Evolutionary conservation across 495 filamentous ascomycete species (phyloP).

Genomic region (Penicillium cinerascens): DNA sequence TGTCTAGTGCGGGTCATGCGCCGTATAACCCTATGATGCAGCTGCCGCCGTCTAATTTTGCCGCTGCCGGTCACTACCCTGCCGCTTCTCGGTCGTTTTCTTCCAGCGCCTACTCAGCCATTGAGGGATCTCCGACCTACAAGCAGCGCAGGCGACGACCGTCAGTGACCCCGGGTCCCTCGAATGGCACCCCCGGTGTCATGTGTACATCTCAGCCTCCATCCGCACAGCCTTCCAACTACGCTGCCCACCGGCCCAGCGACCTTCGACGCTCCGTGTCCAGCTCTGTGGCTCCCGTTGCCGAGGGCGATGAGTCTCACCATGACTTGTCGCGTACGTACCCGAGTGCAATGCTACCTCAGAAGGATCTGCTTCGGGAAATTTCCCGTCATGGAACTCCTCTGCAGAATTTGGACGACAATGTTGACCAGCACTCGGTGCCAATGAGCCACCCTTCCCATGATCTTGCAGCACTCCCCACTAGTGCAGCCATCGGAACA

Average conservation of each 20-base stretch:
- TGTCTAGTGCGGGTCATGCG: conserved; percentile 41
- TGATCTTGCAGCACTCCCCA: conserved; percentile 63
- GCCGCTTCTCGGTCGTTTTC: conserved; percentile 64
- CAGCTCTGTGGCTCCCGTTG: conserved; percentile 76
- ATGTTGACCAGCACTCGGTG: conserved; percentile 67
- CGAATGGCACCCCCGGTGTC: conserved; percentile 59
- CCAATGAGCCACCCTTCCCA: conserved; percentile 58
- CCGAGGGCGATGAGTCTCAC: conserved; percentile 68
- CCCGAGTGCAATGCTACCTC: conserved; percentile 63
- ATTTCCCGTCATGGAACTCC: conserved; percentile 89
- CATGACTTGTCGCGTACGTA: conserved; percentile 64
- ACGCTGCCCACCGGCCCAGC: conserved; percentile 69
- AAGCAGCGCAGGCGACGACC: conserved; percentile 94
- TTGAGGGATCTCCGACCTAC: conserved; percentile 97
- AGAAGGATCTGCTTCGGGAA: conserved; percentile 73
- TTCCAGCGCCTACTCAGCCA: conserved; percentile 87
- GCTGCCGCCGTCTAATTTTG: conserved; percentile 80
- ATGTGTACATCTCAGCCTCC: conserved; percentile 28
- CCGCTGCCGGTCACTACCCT: conserved; percentile 65
- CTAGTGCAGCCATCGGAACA: conserved; percentile 57
- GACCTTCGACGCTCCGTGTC: conserved; percentile 91
- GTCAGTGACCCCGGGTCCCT: conserved; percentile 75
- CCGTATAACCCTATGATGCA: conserved; percentile 82
- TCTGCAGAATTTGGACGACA: conserved; percentile 72
- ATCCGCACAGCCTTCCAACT: conserved; percentile 38